Evolutionary conservation across 2,329 filamentous ascomycete genomes (phyloP).

Genomic region (Fusarium marasasianum): DNA sequence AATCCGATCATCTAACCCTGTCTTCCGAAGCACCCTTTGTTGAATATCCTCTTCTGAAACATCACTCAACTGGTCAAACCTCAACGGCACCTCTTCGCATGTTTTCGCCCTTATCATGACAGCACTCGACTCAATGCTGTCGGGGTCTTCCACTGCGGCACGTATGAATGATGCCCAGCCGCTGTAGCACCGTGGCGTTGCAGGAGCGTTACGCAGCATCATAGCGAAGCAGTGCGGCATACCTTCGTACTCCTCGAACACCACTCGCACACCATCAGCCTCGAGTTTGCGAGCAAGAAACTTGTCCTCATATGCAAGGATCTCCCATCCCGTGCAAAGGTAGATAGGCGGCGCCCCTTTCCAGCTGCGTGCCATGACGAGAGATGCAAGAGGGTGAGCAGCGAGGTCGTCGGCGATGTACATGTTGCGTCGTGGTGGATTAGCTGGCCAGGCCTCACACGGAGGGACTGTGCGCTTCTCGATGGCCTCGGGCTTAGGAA

Average conservation of each 20-base stretch:
- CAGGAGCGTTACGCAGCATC: conserved; percentile 59
- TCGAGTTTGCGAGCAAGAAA: conserved; percentile 67
- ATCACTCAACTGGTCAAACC: conserved; percentile 54
- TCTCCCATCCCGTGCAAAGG: conserved; percentile 75
- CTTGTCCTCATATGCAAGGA: conserved; percentile 73
- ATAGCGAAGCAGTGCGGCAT: conserved; percentile 82
- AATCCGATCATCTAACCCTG: conserved; percentile 23
- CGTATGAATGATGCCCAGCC: conserved; percentile 67
- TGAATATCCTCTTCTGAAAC: conserved; percentile 56
- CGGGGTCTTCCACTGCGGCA: conserved; percentile 49
- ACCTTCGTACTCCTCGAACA: conserved; percentile 78
- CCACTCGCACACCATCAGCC: conserved; percentile 66
- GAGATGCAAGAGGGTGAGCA: conserved; percentile 74
- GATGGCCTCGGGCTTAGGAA: conserved; percentile 60
- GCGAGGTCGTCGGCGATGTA: conserved; percentile 65
- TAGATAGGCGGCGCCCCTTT: conserved; percentile 70
- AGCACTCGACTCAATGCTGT: conserved; percentile 52
- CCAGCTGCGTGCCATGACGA: conserved; percentile 70
- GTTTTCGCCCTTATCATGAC: conserved; percentile 61
- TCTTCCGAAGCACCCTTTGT: conserved; percentile 48
- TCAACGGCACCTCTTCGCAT: conserved; percentile 57
- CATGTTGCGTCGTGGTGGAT: conserved; percentile 62
- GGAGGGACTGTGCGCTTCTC: conserved; percentile 45
- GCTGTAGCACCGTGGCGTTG: conserved; percentile 61
- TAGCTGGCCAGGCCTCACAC: conserved; percentile 67